Percentiles rank a stretch among this genome's conserved stretches.
Conservation (phyloP, 2,329 filamentous ascomycete genomes). For the Elsinoe australis region DNA sequence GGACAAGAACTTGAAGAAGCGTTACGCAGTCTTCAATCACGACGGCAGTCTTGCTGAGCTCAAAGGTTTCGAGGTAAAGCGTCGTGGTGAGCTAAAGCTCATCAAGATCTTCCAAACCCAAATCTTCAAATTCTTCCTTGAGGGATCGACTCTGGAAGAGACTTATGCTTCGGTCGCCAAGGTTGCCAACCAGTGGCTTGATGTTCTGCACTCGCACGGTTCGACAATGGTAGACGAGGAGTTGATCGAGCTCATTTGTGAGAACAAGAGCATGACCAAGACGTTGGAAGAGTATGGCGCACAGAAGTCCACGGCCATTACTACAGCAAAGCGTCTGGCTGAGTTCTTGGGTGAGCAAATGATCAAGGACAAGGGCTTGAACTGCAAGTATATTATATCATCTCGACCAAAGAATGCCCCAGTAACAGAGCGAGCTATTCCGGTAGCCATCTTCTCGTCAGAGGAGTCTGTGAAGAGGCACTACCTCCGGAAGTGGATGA, state of each 20-base stretch:
- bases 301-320: slow-evolving; percentile 99
- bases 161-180: slow-evolving; percentile 89
- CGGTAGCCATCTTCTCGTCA: slow-evolving; percentile 94
- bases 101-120: slow-evolving; percentile 99
- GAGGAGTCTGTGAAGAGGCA: slow-evolving; percentile 79
- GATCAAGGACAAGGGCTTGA: slow-evolving; percentile 97
- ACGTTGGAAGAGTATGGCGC: slow-evolving; percentile 90
- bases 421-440: slow-evolving; percentile 88
- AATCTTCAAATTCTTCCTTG: slow-evolving; percentile 98
- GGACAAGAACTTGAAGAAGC: slow-evolving; percentile 98
- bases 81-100: slow-evolving; percentile 92
- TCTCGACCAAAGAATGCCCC: slow-evolving; percentile 77
- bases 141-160: slow-evolving; percentile 77
- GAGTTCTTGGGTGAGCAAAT: slow-evolving; percentile 97
- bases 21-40: slow-evolving; percentile 98
- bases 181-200: slow-evolving; percentile 92
- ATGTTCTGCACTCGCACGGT: slow-evolving; percentile 84
- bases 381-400: slow-evolving; percentile 99
- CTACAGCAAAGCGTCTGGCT: slow-evolving; percentile 85
- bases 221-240: slow-evolving; percentile 90
- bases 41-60: slow-evolving; percentile 91
- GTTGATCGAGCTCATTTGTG: slow-evolving; percentile 97
- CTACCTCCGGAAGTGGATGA: slow-evolving; percentile 91
- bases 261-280: slow-evolving; percentile 97
- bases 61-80: slow-evolving; percentile 96